These are phyloP conservation scores for Neofusicoccum sp. DNA, from an alignment of 2,329 filamentous ascomycete genomes.

Conservation along the genomic window DNA sequence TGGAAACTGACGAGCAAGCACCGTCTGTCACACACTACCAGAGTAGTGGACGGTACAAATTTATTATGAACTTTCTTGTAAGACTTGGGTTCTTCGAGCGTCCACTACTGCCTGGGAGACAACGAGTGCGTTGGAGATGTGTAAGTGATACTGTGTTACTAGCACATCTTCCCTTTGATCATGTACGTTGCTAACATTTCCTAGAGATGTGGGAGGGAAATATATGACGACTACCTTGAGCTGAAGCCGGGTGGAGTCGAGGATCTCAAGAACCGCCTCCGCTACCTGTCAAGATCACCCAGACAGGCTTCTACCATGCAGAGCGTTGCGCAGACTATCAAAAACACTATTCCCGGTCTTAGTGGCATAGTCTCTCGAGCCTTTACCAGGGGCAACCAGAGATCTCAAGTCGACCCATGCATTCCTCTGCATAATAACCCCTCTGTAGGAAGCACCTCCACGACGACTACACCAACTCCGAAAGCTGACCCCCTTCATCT, in stretches of 20 bases:
- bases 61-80: background rate
- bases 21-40: background rate
- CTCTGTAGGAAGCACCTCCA: constrained; percentile 19
- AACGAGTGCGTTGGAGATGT: constrained; percentile 25
- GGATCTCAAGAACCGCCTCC: no score
- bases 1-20: background rate
- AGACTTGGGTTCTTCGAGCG: constrained; percentile 15
- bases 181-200: background rate
- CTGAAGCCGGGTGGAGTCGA: no score
- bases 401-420: no score
- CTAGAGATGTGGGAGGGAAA: constrained; percentile 22
- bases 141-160: constrained; percentile 23
- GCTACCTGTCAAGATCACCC: no score
- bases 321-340: no score
- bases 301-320: no score
- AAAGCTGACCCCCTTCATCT: constrained; percentile 22
- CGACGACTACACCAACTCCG: constrained; percentile 23
- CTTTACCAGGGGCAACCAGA: no score
- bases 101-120: background rate
- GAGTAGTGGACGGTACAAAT: background rate
- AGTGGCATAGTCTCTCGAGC: no score
- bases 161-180: background rate
- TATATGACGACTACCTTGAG: no score
- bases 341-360: no score
- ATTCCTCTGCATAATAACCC: no score